Evolutionary conservation across 371 early-diverging fungal genomes (phyloP).

Genomic region (Syncephalastrum monosporum): DNA sequence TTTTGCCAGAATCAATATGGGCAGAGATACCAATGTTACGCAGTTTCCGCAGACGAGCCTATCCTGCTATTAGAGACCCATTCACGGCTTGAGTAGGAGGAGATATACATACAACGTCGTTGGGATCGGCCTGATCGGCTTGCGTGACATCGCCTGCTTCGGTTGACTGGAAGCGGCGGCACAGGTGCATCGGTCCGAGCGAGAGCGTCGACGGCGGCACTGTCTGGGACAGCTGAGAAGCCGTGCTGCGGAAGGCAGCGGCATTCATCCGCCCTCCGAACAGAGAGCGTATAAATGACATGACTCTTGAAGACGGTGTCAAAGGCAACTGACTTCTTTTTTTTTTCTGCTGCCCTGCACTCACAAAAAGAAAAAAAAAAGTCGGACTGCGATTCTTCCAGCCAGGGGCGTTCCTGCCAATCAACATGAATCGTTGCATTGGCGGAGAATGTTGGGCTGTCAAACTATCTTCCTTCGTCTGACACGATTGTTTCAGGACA

Average conservation of each 20-base stretch:
- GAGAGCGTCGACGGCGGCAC: conserved; percentile 30
- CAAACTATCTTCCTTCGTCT: too few species aligned
- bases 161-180: conserved; percentile 43
- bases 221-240: conserved; percentile 20
- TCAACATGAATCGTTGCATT: too few species aligned
- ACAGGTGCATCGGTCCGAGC: conserved; percentile 29
- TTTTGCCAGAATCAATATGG: conserved; percentile 98
- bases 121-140: conserved; percentile 22
- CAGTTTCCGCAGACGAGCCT: conserved; percentile 61
- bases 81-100: background rate
- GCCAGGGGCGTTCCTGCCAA: too few species aligned
- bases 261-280: conserved; percentile 37
- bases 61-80: background rate
- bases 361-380: conserved; percentile 5
- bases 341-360: background rate
- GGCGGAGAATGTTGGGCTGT: too few species aligned
- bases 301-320: conserved; percentile 13
- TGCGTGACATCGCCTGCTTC: conserved; percentile 8
- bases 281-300: conserved; percentile 49
- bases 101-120: conserved; percentile 36
- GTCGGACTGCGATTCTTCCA: background rate
- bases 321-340: conserved; percentile 1
- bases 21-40: conserved; percentile 99
- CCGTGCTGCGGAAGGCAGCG: conserved; percentile 27
- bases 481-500: too few species aligned